Evolutionary conservation across 1,284 basidiomycete genomes (phyloP).

Genomic region (Heterobasidion occidentale): DNA sequence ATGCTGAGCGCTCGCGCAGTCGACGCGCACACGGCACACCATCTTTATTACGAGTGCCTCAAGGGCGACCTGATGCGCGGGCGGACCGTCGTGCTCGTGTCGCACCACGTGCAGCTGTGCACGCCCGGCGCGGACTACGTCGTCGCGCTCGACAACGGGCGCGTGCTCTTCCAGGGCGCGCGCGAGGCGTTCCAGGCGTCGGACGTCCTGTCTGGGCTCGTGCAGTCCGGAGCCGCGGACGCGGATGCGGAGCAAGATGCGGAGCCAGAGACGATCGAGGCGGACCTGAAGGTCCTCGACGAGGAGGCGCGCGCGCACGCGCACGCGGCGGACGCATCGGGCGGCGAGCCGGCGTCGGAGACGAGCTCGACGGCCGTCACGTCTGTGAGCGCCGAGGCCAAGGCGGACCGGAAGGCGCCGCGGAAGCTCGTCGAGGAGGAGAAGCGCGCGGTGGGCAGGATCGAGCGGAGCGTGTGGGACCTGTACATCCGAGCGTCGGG

Average conservation of each 20-base stretch:
- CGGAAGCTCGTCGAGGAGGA: slow-evolving; percentile 90
- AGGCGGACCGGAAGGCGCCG: slow-evolving; percentile 54
- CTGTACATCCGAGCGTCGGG: slow-evolving; percentile 75
- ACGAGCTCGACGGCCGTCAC: slow-evolving; percentile 38
- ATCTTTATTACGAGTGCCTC: slow-evolving; percentile 77
- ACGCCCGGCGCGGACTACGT: slow-evolving; percentile 63
- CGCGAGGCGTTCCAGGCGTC: slow-evolving; percentile 61
- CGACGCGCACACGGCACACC: slow-evolving; percentile 84
- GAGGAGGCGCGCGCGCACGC: not conserved
- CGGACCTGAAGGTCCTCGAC: slow-evolving; percentile 1
- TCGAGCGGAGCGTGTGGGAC: slow-evolving; percentile 73
- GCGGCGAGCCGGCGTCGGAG: slow-evolving; percentile 34
- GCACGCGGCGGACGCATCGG: not conserved
- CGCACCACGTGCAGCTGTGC: slow-evolving; percentile 83
- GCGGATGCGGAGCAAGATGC: slow-evolving; percentile 9
- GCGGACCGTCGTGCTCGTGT: slow-evolving; percentile 81
- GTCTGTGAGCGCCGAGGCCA: slow-evolving; percentile 27
- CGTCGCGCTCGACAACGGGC: slow-evolving; percentile 82
- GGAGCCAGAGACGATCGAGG: slow-evolving; percentile 16
- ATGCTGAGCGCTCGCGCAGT: slow-evolving; percentile 29
- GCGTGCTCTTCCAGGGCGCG: slow-evolving; percentile 69
- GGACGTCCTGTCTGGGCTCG: slow-evolving; percentile 56
- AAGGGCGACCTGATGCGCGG: slow-evolving; percentile 77
- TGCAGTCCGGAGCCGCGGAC: slow-evolving; percentile 51
- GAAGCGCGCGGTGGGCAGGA: slow-evolving; percentile 78